Base-by-base conservation (phyloP, 345 rosid species). In the Eucalyptus pauciflora region DNA sequence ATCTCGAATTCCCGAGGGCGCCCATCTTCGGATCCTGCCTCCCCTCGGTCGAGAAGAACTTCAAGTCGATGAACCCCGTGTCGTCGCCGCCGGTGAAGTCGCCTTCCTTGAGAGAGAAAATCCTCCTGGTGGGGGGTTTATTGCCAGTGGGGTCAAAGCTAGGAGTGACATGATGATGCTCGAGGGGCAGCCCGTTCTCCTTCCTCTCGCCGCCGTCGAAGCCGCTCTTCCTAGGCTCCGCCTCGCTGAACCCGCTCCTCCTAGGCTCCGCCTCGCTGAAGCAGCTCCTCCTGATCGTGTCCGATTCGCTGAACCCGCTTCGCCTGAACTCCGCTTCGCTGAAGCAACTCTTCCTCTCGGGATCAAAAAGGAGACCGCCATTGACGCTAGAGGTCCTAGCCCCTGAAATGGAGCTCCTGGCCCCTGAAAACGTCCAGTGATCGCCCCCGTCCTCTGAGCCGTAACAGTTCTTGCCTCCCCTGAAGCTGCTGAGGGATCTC, bases 401-500 rank as follows among this genome's bases (percentile, higher is more conserved):
- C 15, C 98, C 96, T 27, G 97, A 95, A 87, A 95, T 92, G 31
- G 94, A 93, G 89, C 93, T 93, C 69, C 94, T 88, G 7, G 93
- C 94, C 8, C 91, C 94, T 15, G 94, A 93, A 46, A 93, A 86
- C 29, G 92, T 91, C 87, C 89, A 90, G 52, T 92, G 83, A 76
- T 76, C 83, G 27, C 83, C 92, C 25, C 97, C 98, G 85, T 94
- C 98, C 89, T 96, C 99, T 0, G 98, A 96, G 48, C 95, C 95
- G 37, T 94, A 95, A 41, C 92, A 52, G 48, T 86, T 91, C n/a
- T 93, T 96, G 69, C 93, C 93, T 5, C 96, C 98, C 46, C 98
- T 92, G 88, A 97, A 98, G 86, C 98, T 97, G 91, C 97, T 95
- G 15, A 98, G 93, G 80, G 99, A 98, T 91, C 99, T 98, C 46